Evolutionary conservation across 2,329 filamentous ascomycete species (phyloP).

Genomic region (Lasiodiplodia sp.): DNA sequence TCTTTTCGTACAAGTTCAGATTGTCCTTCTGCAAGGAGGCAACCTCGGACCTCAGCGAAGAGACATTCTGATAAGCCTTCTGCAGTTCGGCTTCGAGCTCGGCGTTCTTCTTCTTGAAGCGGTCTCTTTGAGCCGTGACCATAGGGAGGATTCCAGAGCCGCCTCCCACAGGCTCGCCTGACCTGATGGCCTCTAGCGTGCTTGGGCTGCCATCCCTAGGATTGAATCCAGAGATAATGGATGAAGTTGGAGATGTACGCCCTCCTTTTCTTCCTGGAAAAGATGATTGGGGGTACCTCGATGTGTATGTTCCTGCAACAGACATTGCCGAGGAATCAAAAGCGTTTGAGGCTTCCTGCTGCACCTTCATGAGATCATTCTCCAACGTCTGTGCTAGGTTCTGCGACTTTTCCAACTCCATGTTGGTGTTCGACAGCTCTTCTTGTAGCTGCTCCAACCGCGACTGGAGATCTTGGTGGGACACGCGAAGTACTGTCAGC

Average conservation of each 20-base stretch:
- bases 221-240: slow-evolving; percentile 97
- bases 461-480: slow-evolving; percentile 87
- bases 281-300: slow-evolving; percentile 74
- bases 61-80: slow-evolving; percentile 80
- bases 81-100: slow-evolving; percentile 91
- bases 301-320: slow-evolving; percentile 88
- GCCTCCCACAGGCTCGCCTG: slow-evolving; percentile 73
- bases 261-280: slow-evolving; percentile 66
- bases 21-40: slow-evolving; percentile 95
- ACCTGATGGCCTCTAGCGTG: slow-evolving; percentile 63
- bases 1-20: slow-evolving; percentile 95
- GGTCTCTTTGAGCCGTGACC: slow-evolving; percentile 96
- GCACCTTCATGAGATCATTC: slow-evolving; percentile 86
- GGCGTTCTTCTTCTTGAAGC: slow-evolving; percentile 94
- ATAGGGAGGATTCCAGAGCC: slow-evolving; percentile 93
- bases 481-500: slow-evolving; percentile 88
- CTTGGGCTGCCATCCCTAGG: slow-evolving; percentile 34
- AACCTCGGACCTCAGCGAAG: slow-evolving; percentile 87
- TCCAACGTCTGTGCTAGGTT: slow-evolving; percentile 88
- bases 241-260: slow-evolving; percentile 88
- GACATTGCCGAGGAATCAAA: slow-evolving; percentile 88
- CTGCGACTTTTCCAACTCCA: slow-evolving; percentile 84
- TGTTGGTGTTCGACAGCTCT: slow-evolving; percentile 81
- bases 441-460: slow-evolving; percentile 82
- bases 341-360: slow-evolving; percentile 81